A percentile compares a stretch with the other conserved stretches of the same genome.
Evolutionary conservation across 306 rosid genomes (phyloP).

Genomic region (Mimosa pudica): DNA sequence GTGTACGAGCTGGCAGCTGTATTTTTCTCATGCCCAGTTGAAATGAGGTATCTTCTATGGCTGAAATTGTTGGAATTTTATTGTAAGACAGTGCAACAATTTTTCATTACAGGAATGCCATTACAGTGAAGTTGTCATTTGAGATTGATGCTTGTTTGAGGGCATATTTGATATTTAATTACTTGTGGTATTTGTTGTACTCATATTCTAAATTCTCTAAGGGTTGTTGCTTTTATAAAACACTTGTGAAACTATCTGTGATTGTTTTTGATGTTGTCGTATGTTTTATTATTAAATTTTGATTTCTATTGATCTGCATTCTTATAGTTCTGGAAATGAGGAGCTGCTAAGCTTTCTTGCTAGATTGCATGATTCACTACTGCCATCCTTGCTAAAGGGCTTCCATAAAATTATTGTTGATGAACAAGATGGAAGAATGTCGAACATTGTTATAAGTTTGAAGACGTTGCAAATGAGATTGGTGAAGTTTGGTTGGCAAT

Average conservation of each 20-base stretch:
- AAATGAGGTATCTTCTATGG: conserved; percentile 60
- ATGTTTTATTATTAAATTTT: background rate
- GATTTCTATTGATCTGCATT: conserved; percentile 30
- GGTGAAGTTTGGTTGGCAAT: conserved; percentile 78
- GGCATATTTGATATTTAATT: background rate
- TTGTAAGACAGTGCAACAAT: conserved; percentile 22
- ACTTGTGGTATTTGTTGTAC: background rate
- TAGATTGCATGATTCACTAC: conserved; percentile 83
- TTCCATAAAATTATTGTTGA: conserved; percentile 43
- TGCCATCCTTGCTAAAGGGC: conserved; percentile 67
- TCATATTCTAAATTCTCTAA: background rate
- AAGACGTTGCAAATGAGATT: conserved; percentile 77
- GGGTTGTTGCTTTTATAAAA: background rate
- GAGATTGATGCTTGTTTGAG: conserved; percentile 11
- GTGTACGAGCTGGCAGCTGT: conserved; percentile 74
- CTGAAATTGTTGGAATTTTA: conserved; percentile 22
- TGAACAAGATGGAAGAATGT: conserved; percentile 50
- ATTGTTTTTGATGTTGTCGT: background rate
- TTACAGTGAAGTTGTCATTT: conserved; percentile 1
- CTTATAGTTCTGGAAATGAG: conserved; percentile 74
- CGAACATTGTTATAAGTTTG: conserved; percentile 60
- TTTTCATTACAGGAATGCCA: conserved; percentile 1
- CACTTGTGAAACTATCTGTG: conserved; percentile 1
- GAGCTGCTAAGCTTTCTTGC: conserved; percentile 79
- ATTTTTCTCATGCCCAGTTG: conserved; percentile 77